These are phyloP conservation scores for Mortierella polycephala DNA, from an alignment of 371 early-diverging fungal genomes.

Conservation along the genomic window DNA sequence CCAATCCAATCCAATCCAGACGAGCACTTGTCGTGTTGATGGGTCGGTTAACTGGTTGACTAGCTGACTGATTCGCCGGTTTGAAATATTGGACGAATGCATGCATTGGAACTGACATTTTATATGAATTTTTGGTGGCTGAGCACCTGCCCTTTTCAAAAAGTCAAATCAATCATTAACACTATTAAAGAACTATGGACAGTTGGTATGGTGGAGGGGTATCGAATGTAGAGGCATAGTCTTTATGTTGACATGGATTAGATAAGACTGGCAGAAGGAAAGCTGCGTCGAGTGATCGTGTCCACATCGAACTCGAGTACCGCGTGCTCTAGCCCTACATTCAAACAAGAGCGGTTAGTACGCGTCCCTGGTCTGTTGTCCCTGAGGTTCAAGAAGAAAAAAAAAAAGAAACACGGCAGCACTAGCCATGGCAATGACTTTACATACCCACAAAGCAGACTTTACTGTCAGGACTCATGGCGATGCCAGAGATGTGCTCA, in stretches of 20 bases:
- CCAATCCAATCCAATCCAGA: no score
- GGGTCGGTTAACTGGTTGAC: no score
- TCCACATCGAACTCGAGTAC: conserved; percentile 69
- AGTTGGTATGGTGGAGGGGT: not conserved
- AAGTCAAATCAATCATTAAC: no score
- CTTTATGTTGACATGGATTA: conserved; percentile 18
- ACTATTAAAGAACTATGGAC: no score
- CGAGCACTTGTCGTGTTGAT: no score
- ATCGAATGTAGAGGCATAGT: not conserved
- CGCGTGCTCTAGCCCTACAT: conserved; percentile 63
- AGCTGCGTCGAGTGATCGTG: conserved; percentile 66
- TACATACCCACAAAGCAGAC: conserved; percentile 81
- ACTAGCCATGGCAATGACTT: not conserved
- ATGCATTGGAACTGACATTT: no score
- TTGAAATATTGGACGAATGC: not conserved
- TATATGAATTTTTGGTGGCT: conserved; percentile 2
- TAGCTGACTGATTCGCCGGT: no score
- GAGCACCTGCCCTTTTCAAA: not conserved
- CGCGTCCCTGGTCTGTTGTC: no score
- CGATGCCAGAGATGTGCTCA: conserved; percentile 83
- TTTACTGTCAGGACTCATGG: conserved; percentile 81
- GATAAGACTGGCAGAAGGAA: conserved; percentile 63
- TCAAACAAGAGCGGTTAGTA: not conserved
- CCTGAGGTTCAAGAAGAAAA: not conserved
- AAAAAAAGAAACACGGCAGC: not conserved